These are phyloP conservation scores for Pyrus communis DNA, from an alignment of 306 rosid genomes.

Conservation along the genomic window DNA sequence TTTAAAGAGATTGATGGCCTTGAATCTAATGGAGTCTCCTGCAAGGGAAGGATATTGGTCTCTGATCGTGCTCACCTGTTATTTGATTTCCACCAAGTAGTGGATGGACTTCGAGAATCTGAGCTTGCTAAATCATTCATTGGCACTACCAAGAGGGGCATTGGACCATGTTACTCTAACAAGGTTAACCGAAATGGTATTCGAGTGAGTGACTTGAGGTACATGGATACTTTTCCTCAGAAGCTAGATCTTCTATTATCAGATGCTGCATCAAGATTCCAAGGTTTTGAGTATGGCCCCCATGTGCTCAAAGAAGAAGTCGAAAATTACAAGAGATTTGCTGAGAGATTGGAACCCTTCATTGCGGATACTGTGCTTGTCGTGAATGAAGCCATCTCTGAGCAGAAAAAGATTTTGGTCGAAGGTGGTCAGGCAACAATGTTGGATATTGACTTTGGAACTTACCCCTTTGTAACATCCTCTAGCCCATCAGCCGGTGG, in stretches of 20 bases:
- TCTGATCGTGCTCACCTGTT: slow-evolving; percentile 90
- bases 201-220: slow-evolving; percentile 80
- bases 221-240: slow-evolving; percentile 82
- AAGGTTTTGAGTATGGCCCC: slow-evolving; percentile 59
- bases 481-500: slow-evolving; percentile 99
- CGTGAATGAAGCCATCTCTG: slow-evolving; percentile 66
- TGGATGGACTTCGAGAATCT: slow-evolving; percentile 87
- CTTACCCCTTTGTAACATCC: slow-evolving; percentile 93
- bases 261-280: slow-evolving; percentile 76
- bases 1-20: slow-evolving; percentile 82
- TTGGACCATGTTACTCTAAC: slow-evolving; percentile 92
- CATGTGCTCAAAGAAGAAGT: slow-evolving; percentile 74
- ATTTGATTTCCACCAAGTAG: slow-evolving; percentile 87
- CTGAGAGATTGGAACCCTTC: slow-evolving; percentile 89
- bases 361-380: slow-evolving; percentile 80
- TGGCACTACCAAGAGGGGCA: slow-evolving; percentile 97
- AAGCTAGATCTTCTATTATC: slow-evolving; percentile 71
- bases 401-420: slow-evolving; percentile 76
- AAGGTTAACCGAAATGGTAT: slow-evolving; percentile 84
- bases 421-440: slow-evolving; percentile 99
- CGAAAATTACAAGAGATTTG: slow-evolving; percentile 81
- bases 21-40: slow-evolving; percentile 72
- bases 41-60: slow-evolving; percentile 81
- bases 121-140: slow-evolving; percentile 91
- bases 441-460: slow-evolving; percentile 96